Percentiles rank a stretch among this genome's conserved stretches.
Conservation (phyloP, 176 grass and related monocot species). For the Cenchrus americanus region DNA sequence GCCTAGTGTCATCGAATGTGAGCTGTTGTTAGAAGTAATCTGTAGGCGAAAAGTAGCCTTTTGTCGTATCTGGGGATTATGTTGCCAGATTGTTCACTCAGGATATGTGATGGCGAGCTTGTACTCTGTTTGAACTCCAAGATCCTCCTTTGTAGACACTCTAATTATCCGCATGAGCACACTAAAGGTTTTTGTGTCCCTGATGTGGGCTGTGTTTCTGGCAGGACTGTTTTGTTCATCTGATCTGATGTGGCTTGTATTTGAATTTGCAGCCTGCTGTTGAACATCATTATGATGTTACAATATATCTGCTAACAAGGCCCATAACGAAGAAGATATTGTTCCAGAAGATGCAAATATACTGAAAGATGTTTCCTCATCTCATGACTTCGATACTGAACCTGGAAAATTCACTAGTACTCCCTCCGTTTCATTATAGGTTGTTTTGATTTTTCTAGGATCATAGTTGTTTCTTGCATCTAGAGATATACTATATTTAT, state of each 20-base stretch:
- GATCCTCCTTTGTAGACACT: constrained; percentile 45
- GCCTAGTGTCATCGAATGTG: constrained; percentile 42
- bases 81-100: constrained; percentile 45
- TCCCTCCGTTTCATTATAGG: too few species aligned
- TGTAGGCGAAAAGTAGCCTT: constrained; percentile 46
- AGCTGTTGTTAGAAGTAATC: constrained; percentile 51
- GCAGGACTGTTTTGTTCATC: neutral
- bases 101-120: constrained; percentile 45
- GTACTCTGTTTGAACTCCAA: constrained; percentile 55
- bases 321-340: too few species aligned
- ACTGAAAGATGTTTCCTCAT: too few species aligned
- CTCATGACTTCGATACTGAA: too few species aligned
- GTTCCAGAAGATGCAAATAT: too few species aligned
- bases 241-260: neutral
- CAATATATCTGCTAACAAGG: neutral
- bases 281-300: neutral
- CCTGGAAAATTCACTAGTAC: too few species aligned
- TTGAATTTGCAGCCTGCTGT: neutral
- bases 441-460: too few species aligned
- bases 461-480: too few species aligned
- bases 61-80: constrained; percentile 45
- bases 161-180: constrained; percentile 16
- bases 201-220: neutral
- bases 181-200: neutral
- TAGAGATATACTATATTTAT: too few species aligned